These are phyloP conservation scores for Pseudisothecium myosuroides DNA, from an alignment of 225 moss, liverwort and hornwort genomes.

Conservation along the genomic window DNA sequence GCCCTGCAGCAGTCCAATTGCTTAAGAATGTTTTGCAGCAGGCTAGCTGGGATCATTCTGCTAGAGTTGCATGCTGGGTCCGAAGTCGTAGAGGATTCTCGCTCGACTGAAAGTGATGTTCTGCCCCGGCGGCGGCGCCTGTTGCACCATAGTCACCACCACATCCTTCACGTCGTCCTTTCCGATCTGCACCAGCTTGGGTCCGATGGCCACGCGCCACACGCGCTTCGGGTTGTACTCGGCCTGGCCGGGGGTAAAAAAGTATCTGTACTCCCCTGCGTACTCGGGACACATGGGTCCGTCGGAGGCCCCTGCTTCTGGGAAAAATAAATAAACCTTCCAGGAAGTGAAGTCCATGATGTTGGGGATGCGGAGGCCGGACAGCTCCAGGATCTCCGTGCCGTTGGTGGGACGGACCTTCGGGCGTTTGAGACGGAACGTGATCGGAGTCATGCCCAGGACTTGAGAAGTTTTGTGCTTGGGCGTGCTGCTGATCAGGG, in stretches of 20 bases:
- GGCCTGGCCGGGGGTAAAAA: neutral
- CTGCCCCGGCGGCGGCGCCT: neutral
- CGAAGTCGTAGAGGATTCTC: neutral
- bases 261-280: neutral
- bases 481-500: neutral
- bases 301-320: neutral
- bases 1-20: neutral
- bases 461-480: neutral
- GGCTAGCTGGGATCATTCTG: too few relatives aligned
- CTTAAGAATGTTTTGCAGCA: neutral
- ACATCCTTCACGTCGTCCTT: neutral
- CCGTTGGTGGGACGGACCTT: neutral
- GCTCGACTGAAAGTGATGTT: neutral
- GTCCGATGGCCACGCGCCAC: neutral
- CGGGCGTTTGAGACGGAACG: neutral
- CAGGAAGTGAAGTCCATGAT: neutral
- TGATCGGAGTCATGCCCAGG: neutral
- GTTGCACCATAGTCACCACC: neutral
- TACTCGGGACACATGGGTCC: neutral
- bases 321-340: neutral
- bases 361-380: neutral
- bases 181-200: neutral
- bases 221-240: neutral
- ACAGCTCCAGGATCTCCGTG: neutral
- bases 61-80: neutral